Conservation (phyloP, 176 grass and related monocot species). For the Phragmites australis region DNA sequence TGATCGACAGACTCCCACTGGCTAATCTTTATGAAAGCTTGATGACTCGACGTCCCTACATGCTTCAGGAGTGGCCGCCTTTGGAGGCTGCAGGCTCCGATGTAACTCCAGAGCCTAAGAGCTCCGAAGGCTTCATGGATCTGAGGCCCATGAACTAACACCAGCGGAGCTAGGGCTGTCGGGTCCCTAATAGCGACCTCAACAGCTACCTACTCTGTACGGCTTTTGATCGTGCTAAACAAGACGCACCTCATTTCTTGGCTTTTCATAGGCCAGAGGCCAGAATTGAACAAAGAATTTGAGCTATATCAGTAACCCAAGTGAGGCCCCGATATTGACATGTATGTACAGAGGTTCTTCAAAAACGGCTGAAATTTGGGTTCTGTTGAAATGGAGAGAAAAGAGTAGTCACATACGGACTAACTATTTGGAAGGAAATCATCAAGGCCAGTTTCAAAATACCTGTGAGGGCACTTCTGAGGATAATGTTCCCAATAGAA, state of each 20-base stretch:
- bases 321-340: constrained; percentile 94
- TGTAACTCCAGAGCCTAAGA: too few species aligned
- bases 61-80: too few species aligned
- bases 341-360: constrained; percentile 81
- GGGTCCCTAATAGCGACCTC: too few species aligned
- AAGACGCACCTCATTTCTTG: constrained; percentile 78
- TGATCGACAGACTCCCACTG: too few species aligned
- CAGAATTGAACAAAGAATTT: constrained; percentile 93
- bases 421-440: not conserved
- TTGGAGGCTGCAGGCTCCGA: too few species aligned
- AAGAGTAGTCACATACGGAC: not conserved
- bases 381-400: constrained; percentile 55
- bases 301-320: constrained; percentile 93
- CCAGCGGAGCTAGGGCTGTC: too few species aligned
- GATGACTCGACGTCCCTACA: too few species aligned
- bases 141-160: too few species aligned
- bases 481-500: constrained; percentile 94
- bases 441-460: not conserved
- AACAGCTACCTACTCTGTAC: too few species aligned
- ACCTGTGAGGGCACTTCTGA: constrained; percentile 85
- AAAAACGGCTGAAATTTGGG: constrained; percentile 58
- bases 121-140: too few species aligned
- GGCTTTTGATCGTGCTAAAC: too few species aligned
- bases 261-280: constrained; percentile 87
- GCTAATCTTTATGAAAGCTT: too few species aligned